A percentile compares a stretch with the other conserved stretches of the same genome.
These are phyloP conservation scores for Phoma sp. DNA, from an alignment of 2,329 filamentous ascomycete species.

Conservation along the genomic window DNA sequence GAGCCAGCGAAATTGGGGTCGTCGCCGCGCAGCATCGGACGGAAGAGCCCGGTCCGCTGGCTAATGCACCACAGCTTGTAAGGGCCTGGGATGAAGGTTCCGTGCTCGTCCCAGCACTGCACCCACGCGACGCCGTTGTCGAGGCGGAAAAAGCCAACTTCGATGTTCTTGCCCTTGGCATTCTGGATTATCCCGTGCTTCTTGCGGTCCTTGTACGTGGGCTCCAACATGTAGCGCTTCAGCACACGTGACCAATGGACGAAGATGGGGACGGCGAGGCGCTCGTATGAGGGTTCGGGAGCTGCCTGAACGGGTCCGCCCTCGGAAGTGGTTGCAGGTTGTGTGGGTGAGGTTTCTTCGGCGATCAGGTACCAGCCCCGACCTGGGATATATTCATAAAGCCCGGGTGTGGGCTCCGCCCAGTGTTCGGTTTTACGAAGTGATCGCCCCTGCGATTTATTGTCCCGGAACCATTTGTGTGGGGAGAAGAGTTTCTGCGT, in stretches of 20 bases:
- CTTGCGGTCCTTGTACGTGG: constrained; percentile 56
- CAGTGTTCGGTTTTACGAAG: constrained; percentile 55
- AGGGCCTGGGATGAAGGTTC: constrained; percentile 57
- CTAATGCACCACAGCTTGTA: constrained; percentile 59
- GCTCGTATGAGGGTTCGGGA: constrained; percentile 26
- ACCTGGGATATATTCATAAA: constrained; percentile 57
- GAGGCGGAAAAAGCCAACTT: constrained; percentile 56
- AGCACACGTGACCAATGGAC: constrained; percentile 58
- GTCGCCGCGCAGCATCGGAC: constrained; percentile 48
- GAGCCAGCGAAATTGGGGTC: constrained; percentile 43
- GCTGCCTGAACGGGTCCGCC: constrained; percentile 21
- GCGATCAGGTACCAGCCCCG: constrained; percentile 58
- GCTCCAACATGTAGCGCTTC: constrained; percentile 56
- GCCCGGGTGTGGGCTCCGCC: constrained; percentile 55
- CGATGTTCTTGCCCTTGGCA: constrained; percentile 46
- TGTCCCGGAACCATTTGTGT: constrained; percentile 56
- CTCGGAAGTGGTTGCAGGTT: constrained; percentile 29
- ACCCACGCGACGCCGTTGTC: constrained; percentile 58
- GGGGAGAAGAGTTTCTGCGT: constrained; percentile 57
- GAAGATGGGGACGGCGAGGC: constrained; percentile 38
- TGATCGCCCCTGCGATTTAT: constrained; percentile 45
- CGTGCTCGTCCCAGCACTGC: constrained; percentile 56
- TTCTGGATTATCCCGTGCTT: constrained; percentile 50
- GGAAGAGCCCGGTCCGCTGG: constrained; percentile 45
- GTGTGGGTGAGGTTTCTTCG: constrained; percentile 43